Evolutionary conservation across 2,329 filamentous ascomycete genomes (phyloP), one percentile per base, ranked within the genome.

Genomic region (Cercospora brassicicola): DNA sequence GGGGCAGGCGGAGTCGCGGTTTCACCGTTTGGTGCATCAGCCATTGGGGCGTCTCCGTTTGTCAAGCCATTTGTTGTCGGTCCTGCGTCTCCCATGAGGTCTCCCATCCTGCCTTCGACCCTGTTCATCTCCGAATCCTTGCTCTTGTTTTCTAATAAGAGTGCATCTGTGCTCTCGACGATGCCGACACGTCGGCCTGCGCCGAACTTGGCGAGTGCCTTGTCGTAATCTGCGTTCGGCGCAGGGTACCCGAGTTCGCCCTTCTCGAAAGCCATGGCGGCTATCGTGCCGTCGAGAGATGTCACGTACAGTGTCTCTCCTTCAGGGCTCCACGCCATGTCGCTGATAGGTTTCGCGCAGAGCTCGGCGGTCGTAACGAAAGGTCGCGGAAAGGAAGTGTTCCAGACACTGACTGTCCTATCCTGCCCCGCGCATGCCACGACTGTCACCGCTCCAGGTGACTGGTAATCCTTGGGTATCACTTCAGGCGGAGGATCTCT

Each of bases 371-470:
- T 86, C 62, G 98, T 93, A 20, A 97, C 90, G 20, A 98, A 90
- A 0, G 95, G 95, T 23, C 95, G 85, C 0, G 95, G 94, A 26
- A 92, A 96, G 76, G 93, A 97, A 1, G 96, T 99, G 74, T 97
- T 98, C 95, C 95, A 99, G 42, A 99, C 90, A 76, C 93, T 97
- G 51, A 99, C 81, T 2, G 94, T 95, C 80, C 97, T 98, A 78
- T 99, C 95, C 76, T 97, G 95, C 2, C 95, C 96, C 5, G 94
- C 95, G 70, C 94, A 98, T 8, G 96, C 95, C 73, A 99, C 96
- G 0, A 99, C 94, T 0, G 94, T 98, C 3, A 97, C 93, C 88
- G 85, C 75, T 76, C 71, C 73, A n/a, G 76, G 74, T 28, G 81
- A 67, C n/a, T 70, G 59, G 71, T 82, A 79, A 23, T 82, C 81